These are phyloP conservation scores for Solanum microdontum DNA, from an alignment of 257 asterid genomes.

Conservation along the genomic window DNA sequence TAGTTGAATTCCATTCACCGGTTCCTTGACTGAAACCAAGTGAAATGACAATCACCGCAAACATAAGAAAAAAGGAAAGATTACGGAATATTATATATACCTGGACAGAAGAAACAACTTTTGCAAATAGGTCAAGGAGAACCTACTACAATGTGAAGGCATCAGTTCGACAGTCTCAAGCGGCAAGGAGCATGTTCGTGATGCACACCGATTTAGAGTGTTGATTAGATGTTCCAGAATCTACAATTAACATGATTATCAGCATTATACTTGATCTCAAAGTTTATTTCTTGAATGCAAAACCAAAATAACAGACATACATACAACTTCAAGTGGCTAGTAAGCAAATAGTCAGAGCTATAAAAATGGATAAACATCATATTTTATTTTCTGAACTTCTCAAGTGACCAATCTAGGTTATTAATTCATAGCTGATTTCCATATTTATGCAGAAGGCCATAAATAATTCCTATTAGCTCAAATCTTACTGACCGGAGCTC, in stretches of 20 bases:
- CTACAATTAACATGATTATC: slow-evolving; percentile 25
- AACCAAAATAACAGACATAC: background rate
- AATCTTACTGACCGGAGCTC: background rate
- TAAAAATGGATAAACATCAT: background rate
- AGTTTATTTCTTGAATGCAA: background rate
- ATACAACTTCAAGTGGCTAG: background rate
- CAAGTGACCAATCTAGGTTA: background rate
- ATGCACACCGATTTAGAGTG: slow-evolving; percentile 94
- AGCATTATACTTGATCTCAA: background rate
- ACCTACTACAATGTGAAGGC: slow-evolving; percentile 97
- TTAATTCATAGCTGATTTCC: background rate
- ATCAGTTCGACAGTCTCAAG: slow-evolving; percentile 86
- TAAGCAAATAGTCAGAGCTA: background rate
- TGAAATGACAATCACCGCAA: slow-evolving; percentile 11
- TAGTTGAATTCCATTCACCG: slow-evolving; percentile 44
- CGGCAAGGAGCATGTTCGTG: slow-evolving; percentile 89
- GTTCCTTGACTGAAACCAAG: slow-evolving; percentile 43
- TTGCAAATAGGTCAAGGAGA: slow-evolving; percentile 91
- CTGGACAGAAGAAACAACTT: slow-evolving; percentile 83
- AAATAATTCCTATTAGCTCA: background rate
- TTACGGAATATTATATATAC: slow-evolving; percentile 17
- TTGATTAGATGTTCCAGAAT: slow-evolving; percentile 57
- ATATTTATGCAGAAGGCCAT: background rate
- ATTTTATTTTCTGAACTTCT: background rate
- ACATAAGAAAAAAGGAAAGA: background rate